Conservation (phyloP, 1,284 basidiomycete genomes). For the Leccinum subrobustum region DNA sequence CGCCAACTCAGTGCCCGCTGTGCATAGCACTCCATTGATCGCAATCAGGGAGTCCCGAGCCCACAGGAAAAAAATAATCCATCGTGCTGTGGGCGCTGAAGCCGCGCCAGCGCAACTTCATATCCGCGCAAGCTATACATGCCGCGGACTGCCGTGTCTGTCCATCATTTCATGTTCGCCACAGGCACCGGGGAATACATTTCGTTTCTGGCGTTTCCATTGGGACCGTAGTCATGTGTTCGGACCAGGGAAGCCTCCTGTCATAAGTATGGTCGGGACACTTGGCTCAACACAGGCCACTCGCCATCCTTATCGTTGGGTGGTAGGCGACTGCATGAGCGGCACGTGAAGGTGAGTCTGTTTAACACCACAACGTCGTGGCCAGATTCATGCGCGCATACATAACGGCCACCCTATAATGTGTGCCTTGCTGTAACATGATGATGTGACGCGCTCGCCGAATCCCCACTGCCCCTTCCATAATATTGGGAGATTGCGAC, state of each 20-base stretch:
- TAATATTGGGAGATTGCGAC: neutral
- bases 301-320: neutral
- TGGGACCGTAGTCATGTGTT: slow-evolving; percentile 24
- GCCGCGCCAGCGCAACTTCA: slow-evolving; percentile 22
- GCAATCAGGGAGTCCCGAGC: slow-evolving; percentile 6
- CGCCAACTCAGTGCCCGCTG: neutral
- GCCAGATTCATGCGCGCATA: slow-evolving; percentile 1
- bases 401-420: neutral
- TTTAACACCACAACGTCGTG: neutral
- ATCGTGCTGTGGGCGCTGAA: slow-evolving; percentile 15
- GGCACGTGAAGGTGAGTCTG: slow-evolving; percentile 1
- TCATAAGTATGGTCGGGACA: neutral
- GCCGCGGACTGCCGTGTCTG: slow-evolving; percentile 28
- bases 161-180: slow-evolving; percentile 29
- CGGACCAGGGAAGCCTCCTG: neutral
- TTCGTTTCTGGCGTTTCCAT: slow-evolving; percentile 26
- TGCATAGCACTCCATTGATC: slow-evolving; percentile 14
- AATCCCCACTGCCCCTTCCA: neutral
- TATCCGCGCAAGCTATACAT: slow-evolving; percentile 27
- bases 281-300: neutral
- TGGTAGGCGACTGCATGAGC: neutral
- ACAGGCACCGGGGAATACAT: slow-evolving; percentile 32
- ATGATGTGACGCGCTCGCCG: neutral
- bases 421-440: neutral
- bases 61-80: slow-evolving; percentile 8